Evolutionary conservation across 2,329 filamentous ascomycete genomes (phyloP).

Genomic region (Xylariales sp.): DNA sequence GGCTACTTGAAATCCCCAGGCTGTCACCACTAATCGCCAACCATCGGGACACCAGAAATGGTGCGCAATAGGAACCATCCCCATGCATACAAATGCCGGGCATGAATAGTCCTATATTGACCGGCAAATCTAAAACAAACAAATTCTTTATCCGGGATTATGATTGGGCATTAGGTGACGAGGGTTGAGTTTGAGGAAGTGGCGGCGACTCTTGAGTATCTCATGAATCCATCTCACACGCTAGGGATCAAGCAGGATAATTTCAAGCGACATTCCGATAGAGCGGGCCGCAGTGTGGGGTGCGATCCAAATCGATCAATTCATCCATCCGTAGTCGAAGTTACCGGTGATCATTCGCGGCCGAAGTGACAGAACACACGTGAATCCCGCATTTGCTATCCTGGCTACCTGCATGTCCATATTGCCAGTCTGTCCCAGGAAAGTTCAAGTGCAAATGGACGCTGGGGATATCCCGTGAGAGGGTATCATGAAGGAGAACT

Average conservation of each 20-base stretch:
- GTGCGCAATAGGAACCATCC: slow-evolving; percentile 35
- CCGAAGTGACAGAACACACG: slow-evolving; percentile 40
- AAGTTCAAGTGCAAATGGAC: slow-evolving; percentile 42
- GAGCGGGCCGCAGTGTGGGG: slow-evolving; percentile 30
- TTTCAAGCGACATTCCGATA: slow-evolving; percentile 27
- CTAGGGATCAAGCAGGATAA: slow-evolving; percentile 34
- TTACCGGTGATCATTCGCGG: slow-evolving; percentile 32
- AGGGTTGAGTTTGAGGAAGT: slow-evolving; percentile 35
- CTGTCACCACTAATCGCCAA: slow-evolving; percentile 31
- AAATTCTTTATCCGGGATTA: slow-evolving; percentile 45
- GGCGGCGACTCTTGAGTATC: slow-evolving; percentile 21
- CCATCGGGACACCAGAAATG: slow-evolving; percentile 35
- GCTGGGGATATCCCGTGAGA: slow-evolving; percentile 41
- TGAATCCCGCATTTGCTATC: slow-evolving; percentile 42
- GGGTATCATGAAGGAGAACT: slow-evolving; percentile 47
- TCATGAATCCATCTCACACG: slow-evolving; percentile 39
- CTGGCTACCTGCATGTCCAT: slow-evolving; percentile 46
- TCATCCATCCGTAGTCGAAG: slow-evolving; percentile 47
- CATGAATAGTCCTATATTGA: slow-evolving; percentile 38
- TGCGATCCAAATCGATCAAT: slow-evolving; percentile 47
- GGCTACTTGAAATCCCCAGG: slow-evolving; percentile 27
- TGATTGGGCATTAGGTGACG: slow-evolving; percentile 41
- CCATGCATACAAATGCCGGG: slow-evolving; percentile 42
- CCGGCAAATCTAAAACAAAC: slow-evolving; percentile 48
- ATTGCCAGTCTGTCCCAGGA: slow-evolving; percentile 44